Percentiles rank a stretch among this genome's conserved stretches.
Evolutionary conservation across 108 stramenopile genomes (phyloP).

Genomic region (Stephanodiscus minutulus): DNA sequence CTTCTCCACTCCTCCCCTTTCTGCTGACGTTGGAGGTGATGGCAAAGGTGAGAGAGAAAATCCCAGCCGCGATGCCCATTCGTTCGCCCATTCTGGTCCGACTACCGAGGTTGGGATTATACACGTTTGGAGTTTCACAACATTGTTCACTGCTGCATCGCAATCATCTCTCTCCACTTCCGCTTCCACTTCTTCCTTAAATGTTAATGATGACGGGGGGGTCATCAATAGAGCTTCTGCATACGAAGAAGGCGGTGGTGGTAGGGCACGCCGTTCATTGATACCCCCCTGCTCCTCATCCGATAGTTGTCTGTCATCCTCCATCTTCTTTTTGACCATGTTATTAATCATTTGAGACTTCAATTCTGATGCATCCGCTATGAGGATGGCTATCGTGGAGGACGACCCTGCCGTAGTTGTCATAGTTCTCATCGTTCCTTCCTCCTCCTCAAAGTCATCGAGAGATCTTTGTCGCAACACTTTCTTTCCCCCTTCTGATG

Average conservation of each 20-base stretch:
- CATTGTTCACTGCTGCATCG: conserved; percentile 38
- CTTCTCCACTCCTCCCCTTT: neutral
- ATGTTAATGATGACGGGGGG: conserved; percentile 13
- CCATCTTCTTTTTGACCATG: conserved; percentile 22
- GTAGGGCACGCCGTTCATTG: neutral
- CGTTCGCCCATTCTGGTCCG: conserved; percentile 25
- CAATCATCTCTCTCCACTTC: conserved; percentile 3
- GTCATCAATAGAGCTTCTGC: conserved; percentile 47
- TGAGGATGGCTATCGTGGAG: conserved; percentile 50
- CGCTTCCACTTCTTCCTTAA: neutral
- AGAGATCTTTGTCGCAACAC: neutral
- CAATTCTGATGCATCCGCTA: conserved; percentile 61
- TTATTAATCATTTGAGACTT: conserved; percentile 29
- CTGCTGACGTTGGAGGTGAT: neutral
- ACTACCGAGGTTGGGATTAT: conserved; percentile 61
- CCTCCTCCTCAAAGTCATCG: neutral
- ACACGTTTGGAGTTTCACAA: conserved; percentile 68
- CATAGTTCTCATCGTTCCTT: neutral
- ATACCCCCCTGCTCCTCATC: neutral
- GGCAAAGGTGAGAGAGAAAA: conserved; percentile 25
- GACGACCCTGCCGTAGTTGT: neutral
- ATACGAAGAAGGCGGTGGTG: conserved; percentile 17
- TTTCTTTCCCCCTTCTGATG: neutral
- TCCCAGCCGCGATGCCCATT: conserved; percentile 22
- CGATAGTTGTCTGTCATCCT: conserved; percentile 3